These are phyloP conservation scores for Brassica rapa DNA, from an alignment of 345 rosid genomes.

Conservation along the genomic window DNA sequence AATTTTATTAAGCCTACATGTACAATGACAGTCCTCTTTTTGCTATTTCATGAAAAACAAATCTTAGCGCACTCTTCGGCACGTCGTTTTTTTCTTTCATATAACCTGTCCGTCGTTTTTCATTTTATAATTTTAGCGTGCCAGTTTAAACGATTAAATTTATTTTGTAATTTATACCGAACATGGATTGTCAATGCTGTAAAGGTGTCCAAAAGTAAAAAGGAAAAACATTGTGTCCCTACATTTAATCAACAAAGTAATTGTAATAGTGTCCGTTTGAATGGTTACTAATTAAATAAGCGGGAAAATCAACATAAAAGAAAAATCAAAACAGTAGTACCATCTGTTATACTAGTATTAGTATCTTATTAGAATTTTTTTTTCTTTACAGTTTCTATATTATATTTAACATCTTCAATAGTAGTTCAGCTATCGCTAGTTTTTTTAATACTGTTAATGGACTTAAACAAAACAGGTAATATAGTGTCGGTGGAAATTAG, in stretches of 20 bases:
- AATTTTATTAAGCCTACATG: background rate
- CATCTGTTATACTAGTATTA: background rate
- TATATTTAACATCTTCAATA: background rate
- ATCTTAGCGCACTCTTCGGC: background rate
- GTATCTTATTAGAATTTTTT: background rate
- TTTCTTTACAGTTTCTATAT: background rate
- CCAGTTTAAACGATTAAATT: background rate
- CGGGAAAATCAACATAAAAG: background rate
- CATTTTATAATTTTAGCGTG: background rate
- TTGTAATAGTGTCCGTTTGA: background rate
- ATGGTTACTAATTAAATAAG: background rate
- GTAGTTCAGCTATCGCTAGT: background rate
- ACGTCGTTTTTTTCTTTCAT: background rate
- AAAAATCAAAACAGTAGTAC: background rate
- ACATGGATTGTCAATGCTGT: background rate
- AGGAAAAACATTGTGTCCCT: background rate
- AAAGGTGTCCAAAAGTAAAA: background rate
- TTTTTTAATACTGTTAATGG: background rate
- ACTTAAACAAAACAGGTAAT: background rate
- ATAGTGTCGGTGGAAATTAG: slow-evolving; percentile 30
- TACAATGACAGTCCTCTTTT: background rate
- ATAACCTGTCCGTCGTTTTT: background rate
- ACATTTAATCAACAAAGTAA: background rate
- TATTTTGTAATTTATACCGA: background rate
- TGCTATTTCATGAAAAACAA: background rate